Percentiles rank a stretch among this genome's conserved stretches.
These are phyloP conservation scores for Huntiella bhutanensis DNA, from an alignment of 2,329 filamentous ascomycete species.

Conservation along the genomic window DNA sequence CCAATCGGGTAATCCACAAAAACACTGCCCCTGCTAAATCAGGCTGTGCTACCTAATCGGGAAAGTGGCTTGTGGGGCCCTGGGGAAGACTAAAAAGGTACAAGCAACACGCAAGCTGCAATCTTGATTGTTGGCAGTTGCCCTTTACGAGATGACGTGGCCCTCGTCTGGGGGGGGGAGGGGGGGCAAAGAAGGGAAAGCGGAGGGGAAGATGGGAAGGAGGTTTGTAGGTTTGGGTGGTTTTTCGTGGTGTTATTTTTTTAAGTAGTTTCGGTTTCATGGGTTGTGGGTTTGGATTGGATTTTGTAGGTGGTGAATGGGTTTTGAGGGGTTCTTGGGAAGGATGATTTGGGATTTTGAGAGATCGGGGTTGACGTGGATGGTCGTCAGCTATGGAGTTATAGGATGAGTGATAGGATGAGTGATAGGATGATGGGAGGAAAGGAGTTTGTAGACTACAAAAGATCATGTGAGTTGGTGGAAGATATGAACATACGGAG, in stretches of 20 bases:
- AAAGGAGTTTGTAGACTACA: neutral
- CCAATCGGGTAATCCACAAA: too few species aligned
- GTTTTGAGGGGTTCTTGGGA: neutral
- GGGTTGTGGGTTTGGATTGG: neutral
- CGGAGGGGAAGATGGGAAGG: neutral
- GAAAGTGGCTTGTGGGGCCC: too few species aligned
- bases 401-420: neutral
- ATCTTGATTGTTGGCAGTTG: slow-evolving; percentile 2
- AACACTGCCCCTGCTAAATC: too few species aligned
- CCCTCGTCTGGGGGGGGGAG: neutral
- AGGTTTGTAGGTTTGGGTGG: neutral
- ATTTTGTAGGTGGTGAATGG: neutral
- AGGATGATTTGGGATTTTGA: neutral
- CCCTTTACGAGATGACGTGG: slow-evolving; percentile 1
- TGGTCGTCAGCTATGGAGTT: neutral
- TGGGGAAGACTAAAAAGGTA: neutral
- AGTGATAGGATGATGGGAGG: neutral
- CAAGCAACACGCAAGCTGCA: slow-evolving; percentile 3
- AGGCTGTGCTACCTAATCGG: too few species aligned
- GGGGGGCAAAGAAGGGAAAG: neutral
- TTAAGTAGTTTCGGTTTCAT: neutral
- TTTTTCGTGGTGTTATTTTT: too few species aligned
- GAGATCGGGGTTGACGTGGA: neutral
- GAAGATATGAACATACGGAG: neutral
- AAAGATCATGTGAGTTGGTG: neutral